A percentile compares a stretch with the other conserved stretches of the same genome.
Conservation (phyloP, 2,329 filamentous ascomycete genomes). For the Passalora sequoiae region DNA sequence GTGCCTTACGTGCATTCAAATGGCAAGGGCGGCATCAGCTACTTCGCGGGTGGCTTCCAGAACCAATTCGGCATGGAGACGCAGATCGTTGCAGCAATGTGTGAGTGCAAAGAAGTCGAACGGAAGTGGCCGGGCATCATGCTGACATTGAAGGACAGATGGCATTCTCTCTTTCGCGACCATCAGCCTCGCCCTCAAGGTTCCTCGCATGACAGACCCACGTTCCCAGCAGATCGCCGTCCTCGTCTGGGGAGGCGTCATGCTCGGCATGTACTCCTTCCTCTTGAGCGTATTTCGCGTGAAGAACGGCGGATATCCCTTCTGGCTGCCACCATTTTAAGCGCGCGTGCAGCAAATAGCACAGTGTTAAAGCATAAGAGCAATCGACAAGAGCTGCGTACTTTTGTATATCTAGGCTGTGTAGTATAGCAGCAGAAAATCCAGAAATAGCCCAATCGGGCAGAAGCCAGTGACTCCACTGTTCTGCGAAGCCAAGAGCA, state of each 20-base stretch:
- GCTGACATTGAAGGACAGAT: conserved; percentile 44
- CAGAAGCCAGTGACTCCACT: conserved; percentile 38
- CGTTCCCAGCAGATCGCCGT: conserved; percentile 76
- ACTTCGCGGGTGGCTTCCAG: conserved; percentile 88
- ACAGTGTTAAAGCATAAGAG: background rate
- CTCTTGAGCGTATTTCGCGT: conserved; percentile 86
- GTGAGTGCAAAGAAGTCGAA: conserved; percentile 58
- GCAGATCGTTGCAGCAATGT: conserved; percentile 88
- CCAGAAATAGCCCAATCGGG: conserved; percentile 41
- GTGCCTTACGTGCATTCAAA: conserved; percentile 87
- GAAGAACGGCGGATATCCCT: conserved; percentile 94
- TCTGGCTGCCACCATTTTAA: conserved; percentile 85
- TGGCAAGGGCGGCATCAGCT: conserved; percentile 77
- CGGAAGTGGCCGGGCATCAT: too few relatives aligned
- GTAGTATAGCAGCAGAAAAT: conserved; percentile 24
- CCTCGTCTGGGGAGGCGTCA: conserved; percentile 68
- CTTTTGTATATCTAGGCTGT: conserved; percentile 9
- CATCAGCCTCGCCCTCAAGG: conserved; percentile 86
- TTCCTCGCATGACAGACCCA: conserved; percentile 76
- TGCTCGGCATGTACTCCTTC: conserved; percentile 87
- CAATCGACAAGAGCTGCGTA: background rate
- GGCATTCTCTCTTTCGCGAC: conserved; percentile 81
- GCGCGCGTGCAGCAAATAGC: background rate
- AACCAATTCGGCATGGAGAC: conserved; percentile 93
- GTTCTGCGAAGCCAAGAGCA: background rate